Evolutionary conservation across 495 filamentous ascomycete genomes (phyloP).

Genomic region (Hypoxylon rickii): DNA sequence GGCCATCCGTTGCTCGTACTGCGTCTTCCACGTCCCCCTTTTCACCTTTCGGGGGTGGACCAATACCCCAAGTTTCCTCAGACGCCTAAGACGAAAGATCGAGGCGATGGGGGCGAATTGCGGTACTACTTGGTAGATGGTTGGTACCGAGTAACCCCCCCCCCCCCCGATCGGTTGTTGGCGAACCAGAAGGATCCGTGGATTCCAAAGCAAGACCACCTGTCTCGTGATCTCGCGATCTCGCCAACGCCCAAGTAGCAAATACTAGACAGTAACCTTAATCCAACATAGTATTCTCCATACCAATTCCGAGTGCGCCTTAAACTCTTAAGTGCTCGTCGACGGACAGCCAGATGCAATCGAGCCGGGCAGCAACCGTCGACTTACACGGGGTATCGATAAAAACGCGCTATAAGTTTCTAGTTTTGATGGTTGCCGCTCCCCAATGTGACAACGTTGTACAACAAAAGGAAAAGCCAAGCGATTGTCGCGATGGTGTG

Average conservation of each 20-base stretch:
- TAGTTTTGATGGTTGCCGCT: constrained; percentile 24
- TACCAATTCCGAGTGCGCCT: constrained; percentile 26
- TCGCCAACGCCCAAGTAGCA: constrained; percentile 25
- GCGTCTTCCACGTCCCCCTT: background rate
- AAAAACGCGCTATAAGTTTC: constrained; percentile 20
- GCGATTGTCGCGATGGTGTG: constrained; percentile 2
- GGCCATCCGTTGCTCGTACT: constrained; percentile 8
- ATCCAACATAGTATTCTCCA: constrained; percentile 23
- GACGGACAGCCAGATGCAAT: constrained; percentile 4
- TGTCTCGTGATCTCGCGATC: constrained; percentile 1
- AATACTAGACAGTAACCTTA: constrained; percentile 27
- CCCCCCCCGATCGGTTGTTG: background rate
- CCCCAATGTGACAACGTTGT: constrained; percentile 21
- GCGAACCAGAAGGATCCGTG: constrained; percentile 8
- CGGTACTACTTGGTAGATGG: background rate
- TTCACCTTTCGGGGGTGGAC: background rate
- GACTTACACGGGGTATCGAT: constrained; percentile 29
- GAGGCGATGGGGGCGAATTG: constrained; percentile 9
- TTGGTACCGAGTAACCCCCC: constrained; percentile 7
- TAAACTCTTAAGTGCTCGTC: constrained; percentile 18
- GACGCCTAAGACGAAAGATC: constrained; percentile 1
- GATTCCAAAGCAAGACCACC: background rate
- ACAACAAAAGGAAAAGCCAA: constrained; percentile 27
- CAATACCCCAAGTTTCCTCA: background rate
- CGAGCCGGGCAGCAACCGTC: constrained; percentile 16